phyloP scores from a whole-genome alignment of 495 filamentous ascomycete species.

The Elaphomyces granulatus region DNA sequence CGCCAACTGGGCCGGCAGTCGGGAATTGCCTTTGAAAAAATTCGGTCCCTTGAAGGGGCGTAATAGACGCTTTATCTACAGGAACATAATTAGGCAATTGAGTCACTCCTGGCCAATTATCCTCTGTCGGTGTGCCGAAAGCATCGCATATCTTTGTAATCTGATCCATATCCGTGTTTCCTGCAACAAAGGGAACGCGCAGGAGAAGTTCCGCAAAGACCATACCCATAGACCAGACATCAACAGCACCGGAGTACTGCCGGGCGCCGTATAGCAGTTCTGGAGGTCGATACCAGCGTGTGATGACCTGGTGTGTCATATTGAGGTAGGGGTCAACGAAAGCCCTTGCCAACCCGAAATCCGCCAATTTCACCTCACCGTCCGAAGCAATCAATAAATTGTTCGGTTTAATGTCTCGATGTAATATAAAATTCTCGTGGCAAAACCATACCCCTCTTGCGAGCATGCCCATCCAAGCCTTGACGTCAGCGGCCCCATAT shows the following conservation, averaged over 20 bases:
- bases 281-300: slow-evolving; percentile 89
- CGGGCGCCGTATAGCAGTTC: slow-evolving; percentile 83
- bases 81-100: slow-evolving; percentile 61
- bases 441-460: slow-evolving; percentile 90
- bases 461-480: slow-evolving; percentile 98
- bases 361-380: slow-evolving; percentile 86
- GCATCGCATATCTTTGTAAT: slow-evolving; percentile 65
- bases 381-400: slow-evolving; percentile 89
- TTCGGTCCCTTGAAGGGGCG: slow-evolving; percentile 50
- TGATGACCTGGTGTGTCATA: slow-evolving; percentile 95
- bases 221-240: slow-evolving; percentile 88
- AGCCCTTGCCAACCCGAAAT: slow-evolving; percentile 86
- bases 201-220: slow-evolving; percentile 88
- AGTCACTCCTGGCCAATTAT: slow-evolving; percentile 88
- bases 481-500: slow-evolving; percentile 74
- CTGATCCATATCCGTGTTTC: slow-evolving; percentile 68
- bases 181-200: slow-evolving; percentile 63
- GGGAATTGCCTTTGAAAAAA: slow-evolving; percentile 59
- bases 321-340: slow-evolving; percentile 75
- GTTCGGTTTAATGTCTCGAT: slow-evolving; percentile 99
- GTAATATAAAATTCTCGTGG: slow-evolving; percentile 84
- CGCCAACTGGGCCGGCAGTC: slow-evolving; percentile 62
- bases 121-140: slow-evolving; percentile 84
- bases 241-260: slow-evolving; percentile 80
- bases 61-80: slow-evolving; percentile 30